Percentiles rank a stretch among this genome's conserved stretches.
These are phyloP conservation scores for Phytophthora citricola DNA, from an alignment of 352 stramenopile species.

Conservation along the genomic window DNA sequence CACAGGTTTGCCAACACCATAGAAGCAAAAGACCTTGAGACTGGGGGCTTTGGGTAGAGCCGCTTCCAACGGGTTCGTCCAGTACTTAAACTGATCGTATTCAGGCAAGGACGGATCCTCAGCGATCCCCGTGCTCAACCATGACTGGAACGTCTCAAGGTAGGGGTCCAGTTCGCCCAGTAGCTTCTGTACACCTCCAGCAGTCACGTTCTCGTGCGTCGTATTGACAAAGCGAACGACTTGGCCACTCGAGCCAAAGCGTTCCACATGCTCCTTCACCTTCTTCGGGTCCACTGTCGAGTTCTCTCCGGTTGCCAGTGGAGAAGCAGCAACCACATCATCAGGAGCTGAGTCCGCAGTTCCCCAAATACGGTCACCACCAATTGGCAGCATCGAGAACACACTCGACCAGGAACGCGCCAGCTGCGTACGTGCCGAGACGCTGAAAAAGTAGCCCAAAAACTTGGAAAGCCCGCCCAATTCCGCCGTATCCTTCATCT, in stretches of 20 bases:
- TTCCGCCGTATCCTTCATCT: slow-evolving; percentile 96
- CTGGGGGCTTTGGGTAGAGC: slow-evolving; percentile 90
- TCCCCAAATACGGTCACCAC: slow-evolving; percentile 92
- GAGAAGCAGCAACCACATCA: slow-evolving; percentile 68
- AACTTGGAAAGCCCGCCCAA: slow-evolving; percentile 88
- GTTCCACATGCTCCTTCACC: slow-evolving; percentile 52
- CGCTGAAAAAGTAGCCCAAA: slow-evolving; percentile 81
- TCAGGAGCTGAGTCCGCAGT: slow-evolving; percentile 57
- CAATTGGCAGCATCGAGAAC: slow-evolving; percentile 93
- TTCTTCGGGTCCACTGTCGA: slow-evolving; percentile 36
- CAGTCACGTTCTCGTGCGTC: slow-evolving; percentile 65
- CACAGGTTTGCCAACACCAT: slow-evolving; percentile 92
- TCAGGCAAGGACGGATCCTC: slow-evolving; percentile 52
- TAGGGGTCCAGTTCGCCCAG: slow-evolving; percentile 57
- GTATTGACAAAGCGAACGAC: slow-evolving; percentile 65
- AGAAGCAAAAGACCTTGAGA: slow-evolving; percentile 95
- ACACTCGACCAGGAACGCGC: slow-evolving; percentile 85
- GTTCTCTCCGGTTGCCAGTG: slow-evolving; percentile 42
- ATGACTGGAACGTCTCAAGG: slow-evolving; percentile 49
- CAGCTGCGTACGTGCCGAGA: slow-evolving; percentile 57
- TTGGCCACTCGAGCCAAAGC: slow-evolving; percentile 57
- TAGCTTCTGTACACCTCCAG: slow-evolving; percentile 51
- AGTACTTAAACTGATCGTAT: slow-evolving; percentile 75
- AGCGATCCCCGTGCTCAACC: slow-evolving; percentile 53
- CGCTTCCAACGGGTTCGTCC: slow-evolving; percentile 89